Conservation (phyloP, 129 eudicot species). For the Erigeron canadensis region DNA sequence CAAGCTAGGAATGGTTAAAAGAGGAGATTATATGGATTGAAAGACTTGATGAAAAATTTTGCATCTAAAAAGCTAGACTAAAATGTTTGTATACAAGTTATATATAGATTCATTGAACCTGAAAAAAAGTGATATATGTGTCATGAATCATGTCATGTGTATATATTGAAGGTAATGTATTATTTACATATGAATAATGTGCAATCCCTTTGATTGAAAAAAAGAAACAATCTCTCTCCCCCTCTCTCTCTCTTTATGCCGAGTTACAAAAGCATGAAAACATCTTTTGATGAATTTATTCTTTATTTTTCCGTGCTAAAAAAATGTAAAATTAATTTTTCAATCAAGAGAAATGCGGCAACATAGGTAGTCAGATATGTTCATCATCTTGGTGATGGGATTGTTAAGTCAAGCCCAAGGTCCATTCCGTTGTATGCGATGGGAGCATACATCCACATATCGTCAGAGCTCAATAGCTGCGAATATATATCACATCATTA, state of each 20-base stretch:
- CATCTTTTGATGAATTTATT: constrained; percentile 21
- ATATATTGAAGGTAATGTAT: constrained; percentile 5
- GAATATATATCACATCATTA: constrained; percentile 13
- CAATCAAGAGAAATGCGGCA: constrained; percentile 18
- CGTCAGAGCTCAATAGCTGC: constrained; percentile 85
- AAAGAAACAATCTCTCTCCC: background rate
- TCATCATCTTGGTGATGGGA: constrained; percentile 47
- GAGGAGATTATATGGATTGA: too few species aligned
- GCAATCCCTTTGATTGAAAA: constrained; percentile 2
- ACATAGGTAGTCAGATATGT: constrained; percentile 12
- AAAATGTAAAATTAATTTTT: background rate
- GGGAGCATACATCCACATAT: constrained; percentile 85
- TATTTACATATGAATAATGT: constrained; percentile 15
- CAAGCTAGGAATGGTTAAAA: too few species aligned
- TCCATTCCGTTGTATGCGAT: constrained; percentile 85
- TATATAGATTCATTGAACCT: background rate
- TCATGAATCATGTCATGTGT: background rate
- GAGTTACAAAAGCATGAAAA: constrained; percentile 15
- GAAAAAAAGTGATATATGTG: background rate
- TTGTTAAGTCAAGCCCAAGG: constrained; percentile 55
- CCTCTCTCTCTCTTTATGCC: constrained; percentile 17
- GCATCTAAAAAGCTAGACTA: too few species aligned
- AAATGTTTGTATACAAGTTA: too few species aligned
- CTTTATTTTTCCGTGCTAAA: constrained; percentile 12
- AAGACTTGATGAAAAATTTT: too few species aligned